phyloP scores from a whole-genome alignment of 257 asterid species.

The Forsythia viridissima region DNA sequence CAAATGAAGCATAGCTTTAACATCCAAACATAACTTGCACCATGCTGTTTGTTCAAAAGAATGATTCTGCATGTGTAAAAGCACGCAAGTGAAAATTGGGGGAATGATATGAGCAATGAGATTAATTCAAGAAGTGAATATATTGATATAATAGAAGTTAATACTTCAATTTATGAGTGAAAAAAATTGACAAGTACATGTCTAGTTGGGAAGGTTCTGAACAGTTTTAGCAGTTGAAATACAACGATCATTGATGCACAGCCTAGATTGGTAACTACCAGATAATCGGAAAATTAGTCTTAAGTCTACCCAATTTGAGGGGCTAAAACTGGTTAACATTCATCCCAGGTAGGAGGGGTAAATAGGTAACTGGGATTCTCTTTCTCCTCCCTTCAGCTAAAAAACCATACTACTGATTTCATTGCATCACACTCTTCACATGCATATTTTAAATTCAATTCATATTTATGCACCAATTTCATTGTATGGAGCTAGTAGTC shows the following conservation, averaged over 20 bases:
- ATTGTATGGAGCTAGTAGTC: slow-evolving; percentile 5
- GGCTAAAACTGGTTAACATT: not conserved
- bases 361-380: not conserved
- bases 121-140: not conserved
- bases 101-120: not conserved
- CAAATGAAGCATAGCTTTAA: not conserved
- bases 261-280: not conserved
- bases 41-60: not conserved
- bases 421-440: slow-evolving; percentile 1
- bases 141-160: not conserved
- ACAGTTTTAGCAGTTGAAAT: not conserved
- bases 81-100: slow-evolving; percentile 4
- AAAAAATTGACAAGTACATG: not conserved
- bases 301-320: not conserved
- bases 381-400: slow-evolving; percentile 10
- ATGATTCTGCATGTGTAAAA: not conserved
- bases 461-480: not conserved
- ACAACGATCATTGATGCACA: too few relatives aligned
- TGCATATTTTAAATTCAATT: not conserved
- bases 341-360: not conserved
- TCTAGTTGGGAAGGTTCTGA: not conserved
- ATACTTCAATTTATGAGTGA: not conserved
- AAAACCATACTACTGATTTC: not conserved
- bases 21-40: not conserved
- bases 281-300: not conserved